Percentiles rank a stretch among this genome's conserved stretches.
Evolutionary conservation across 768 basidiomycete genomes (phyloP).

Genomic region (Pholiota conissans): DNA sequence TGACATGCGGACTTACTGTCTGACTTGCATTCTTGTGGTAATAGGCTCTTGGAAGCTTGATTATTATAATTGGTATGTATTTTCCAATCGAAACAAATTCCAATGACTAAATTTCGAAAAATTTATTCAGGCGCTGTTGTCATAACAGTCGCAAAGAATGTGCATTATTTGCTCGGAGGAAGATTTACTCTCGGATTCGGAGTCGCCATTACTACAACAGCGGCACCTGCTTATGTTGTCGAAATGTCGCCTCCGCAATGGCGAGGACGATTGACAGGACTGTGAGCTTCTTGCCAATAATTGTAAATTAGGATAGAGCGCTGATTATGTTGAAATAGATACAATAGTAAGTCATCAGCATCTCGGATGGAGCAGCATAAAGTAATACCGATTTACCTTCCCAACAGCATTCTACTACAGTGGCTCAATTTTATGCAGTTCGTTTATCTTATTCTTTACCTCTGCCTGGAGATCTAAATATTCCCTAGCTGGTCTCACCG

Average conservation of each 20-base stretch:
- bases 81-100: neutral
- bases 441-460: slow-evolving; percentile 7
- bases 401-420: slow-evolving; percentile 43
- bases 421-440: slow-evolving; percentile 44
- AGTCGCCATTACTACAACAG: slow-evolving; percentile 45
- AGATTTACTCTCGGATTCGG: slow-evolving; percentile 56
- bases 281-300: slow-evolving; percentile 32
- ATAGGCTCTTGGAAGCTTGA: slow-evolving; percentile 38
- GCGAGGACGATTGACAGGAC: slow-evolving; percentile 50
- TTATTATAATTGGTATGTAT: slow-evolving; percentile 36
- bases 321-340: slow-evolving; percentile 19
- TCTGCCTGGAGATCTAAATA: neutral
- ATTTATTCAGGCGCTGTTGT: slow-evolving; percentile 39
- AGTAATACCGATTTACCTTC: neutral
- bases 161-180: slow-evolving; percentile 50
- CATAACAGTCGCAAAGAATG: slow-evolving; percentile 42
- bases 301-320: neutral
- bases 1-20: neutral
- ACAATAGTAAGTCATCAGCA: slow-evolving; percentile 30
- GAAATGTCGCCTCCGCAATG: slow-evolving; percentile 64
- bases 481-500: slow-evolving; percentile 38
- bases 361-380: slow-evolving; percentile 9
- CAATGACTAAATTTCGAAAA: neutral
- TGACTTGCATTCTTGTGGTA: neutral
- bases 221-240: slow-evolving; percentile 48